A percentile compares a stretch with the other conserved stretches of the same genome.
phyloP scores from a whole-genome alignment of 495 filamentous ascomycete genomes.

The Polyplosphaeria fusca region DNA sequence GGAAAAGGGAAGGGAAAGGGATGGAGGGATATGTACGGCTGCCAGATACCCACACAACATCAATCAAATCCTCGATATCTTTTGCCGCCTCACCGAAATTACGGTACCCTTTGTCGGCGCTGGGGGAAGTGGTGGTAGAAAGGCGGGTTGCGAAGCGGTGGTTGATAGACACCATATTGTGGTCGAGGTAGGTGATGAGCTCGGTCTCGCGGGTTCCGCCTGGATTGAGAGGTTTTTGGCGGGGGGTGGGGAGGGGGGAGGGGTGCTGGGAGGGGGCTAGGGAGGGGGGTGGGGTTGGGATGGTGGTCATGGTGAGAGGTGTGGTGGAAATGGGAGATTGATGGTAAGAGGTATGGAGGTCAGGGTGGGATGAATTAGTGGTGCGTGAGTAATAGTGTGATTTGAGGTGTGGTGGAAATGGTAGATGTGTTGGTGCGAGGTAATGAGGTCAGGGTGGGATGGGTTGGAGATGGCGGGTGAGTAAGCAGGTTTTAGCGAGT shows the following conservation, averaged over 20 bases:
- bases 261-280: conserved; percentile 52
- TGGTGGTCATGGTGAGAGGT: not conserved
- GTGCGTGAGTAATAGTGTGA: too few relatives aligned
- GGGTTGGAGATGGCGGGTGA: too few relatives aligned
- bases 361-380: too few relatives aligned
- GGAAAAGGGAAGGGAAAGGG: not conserved
- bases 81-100: conserved; percentile 63
- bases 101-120: conserved; percentile 62
- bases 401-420: too few relatives aligned
- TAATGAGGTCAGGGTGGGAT: too few relatives aligned
- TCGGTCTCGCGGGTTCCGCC: conserved; percentile 74
- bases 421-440: too few relatives aligned
- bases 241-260: conserved; percentile 60
- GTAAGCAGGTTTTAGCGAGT: too few relatives aligned
- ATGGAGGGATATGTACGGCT: conserved; percentile 59
- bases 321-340: too few relatives aligned
- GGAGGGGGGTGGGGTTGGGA: conserved; percentile 38
- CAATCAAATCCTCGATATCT: conserved; percentile 67
- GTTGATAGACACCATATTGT: conserved; percentile 59
- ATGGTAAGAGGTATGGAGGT: too few relatives aligned
- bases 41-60: conserved; percentile 77
- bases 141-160: conserved; percentile 73
- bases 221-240: conserved; percentile 59
- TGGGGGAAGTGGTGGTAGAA: conserved; percentile 36
- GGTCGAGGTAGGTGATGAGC: conserved; percentile 68